Evolutionary conservation across 106 monocot species (phyloP), one percentile per base, ranked within the genome.

Genomic region (Xerophyta viscosa): DNA sequence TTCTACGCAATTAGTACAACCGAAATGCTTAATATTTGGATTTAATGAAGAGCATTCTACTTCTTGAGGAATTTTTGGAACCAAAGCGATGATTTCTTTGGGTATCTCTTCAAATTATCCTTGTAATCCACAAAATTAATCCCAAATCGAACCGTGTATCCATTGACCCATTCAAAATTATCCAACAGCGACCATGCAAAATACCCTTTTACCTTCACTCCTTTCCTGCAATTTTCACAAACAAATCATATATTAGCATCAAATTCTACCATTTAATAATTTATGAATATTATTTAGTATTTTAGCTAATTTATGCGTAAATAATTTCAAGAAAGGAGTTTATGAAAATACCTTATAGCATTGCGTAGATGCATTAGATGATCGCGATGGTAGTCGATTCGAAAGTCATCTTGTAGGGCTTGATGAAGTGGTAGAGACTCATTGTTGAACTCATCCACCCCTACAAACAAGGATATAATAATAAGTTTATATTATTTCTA

Each of bases 111-210:
- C 26, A 79, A 45, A 18, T 58, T 53, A 25, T 73, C 20, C 12
- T 53, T 45, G 29, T 26, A 73, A 46, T 79, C 60, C 5, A 79
- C 60, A 42, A 27, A 79, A 27, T 47, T 55, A 25, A 79, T 31
- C 3, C 78, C 78, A 29, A 79, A 79, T 27, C 68, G 57, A 7
- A 54, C 68, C 0, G 68, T 73, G 64, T 73, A 79, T 0, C 78
- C 78, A 48, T 24, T 27, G 0, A 19, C 14, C 78, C 78, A 79
- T 61, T 79, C 78, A 37, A 72, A 79, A 37, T 65, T 60, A 50
- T 79, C 78, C 42, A 69, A 20, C 28, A 73, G 21, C 1, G 67
- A 62, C 78, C 78, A 79, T 20, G 67, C 64, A 51, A 73, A 79
- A 48, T 69, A 73, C 41, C 78, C 78, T 50, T 54, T 64, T 29